A percentile compares a stretch with the other conserved stretches of the same genome.
Evolutionary conservation across 192 early-diverging fungal species (phyloP).

Genomic region (Pilobolus umbonatus): DNA sequence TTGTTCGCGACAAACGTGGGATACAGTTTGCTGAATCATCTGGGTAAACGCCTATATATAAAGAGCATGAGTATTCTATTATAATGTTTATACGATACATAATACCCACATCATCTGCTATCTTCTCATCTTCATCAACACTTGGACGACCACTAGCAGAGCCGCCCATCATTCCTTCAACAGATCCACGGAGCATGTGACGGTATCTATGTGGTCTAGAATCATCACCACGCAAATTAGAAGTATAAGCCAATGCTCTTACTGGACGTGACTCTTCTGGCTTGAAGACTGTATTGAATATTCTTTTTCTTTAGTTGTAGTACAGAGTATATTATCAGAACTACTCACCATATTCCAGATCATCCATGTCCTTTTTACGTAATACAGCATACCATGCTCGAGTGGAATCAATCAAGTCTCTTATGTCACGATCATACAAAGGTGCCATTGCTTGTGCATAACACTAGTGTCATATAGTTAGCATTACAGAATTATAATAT

Average conservation of each 20-base stretch:
- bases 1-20: constrained; percentile 78
- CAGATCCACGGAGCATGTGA: constrained; percentile 26
- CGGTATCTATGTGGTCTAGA: constrained; percentile 19
- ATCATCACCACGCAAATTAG: constrained; percentile 22
- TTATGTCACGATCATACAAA: constrained; percentile 46
- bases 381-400: constrained; percentile 28
- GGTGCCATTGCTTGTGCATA: constrained; percentile 53
- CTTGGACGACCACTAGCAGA: constrained; percentile 21
- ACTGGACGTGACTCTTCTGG: constrained; percentile 25
- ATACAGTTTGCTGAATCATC: constrained; percentile 54
- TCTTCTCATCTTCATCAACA: constrained; percentile 41
- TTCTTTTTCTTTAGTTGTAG: background rate
- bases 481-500: background rate
- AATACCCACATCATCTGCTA: constrained; percentile 27
- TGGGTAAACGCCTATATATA: constrained; percentile 54
- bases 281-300: constrained; percentile 22
- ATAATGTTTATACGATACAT: constrained; percentile 11
- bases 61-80: background rate
- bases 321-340: background rate
- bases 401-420: constrained; percentile 49
- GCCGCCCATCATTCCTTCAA: constrained; percentile 18
- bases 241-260: constrained; percentile 24
- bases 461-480: constrained; percentile 12
- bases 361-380: constrained; percentile 24
- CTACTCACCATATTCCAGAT: constrained; percentile 30